Percentiles rank a stretch among this genome's conserved stretches.
These are phyloP conservation scores for Cylindrotheca fusiformis DNA, from an alignment of 108 stramenopile species.

Conservation along the genomic window DNA sequence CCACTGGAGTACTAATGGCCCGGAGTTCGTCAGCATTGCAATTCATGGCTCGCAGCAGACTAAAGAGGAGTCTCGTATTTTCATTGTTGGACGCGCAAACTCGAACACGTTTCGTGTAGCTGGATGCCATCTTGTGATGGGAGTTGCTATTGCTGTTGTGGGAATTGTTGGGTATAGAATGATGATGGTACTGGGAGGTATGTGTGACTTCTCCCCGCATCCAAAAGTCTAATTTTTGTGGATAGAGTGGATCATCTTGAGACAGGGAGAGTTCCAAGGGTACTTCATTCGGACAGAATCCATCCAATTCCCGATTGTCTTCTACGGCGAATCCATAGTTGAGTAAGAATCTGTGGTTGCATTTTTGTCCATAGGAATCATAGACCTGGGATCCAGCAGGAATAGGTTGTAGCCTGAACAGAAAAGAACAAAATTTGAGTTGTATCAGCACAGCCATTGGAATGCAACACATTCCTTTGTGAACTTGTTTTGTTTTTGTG, in stretches of 20 bases:
- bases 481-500: neutral
- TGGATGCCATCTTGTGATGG: neutral
- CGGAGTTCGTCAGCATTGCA: conserved; percentile 67
- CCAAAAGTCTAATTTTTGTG: conserved; percentile 86
- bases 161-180: neutral
- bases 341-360: conserved; percentile 98
- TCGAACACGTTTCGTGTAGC: conserved; percentile 72
- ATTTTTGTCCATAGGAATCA: conserved; percentile 99
- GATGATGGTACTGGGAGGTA: neutral
- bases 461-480: too few species aligned
- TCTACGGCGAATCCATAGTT: conserved; percentile 99
- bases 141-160: neutral
- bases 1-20: conserved; percentile 44
- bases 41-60: conserved; percentile 77
- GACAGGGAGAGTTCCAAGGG: conserved; percentile 72
- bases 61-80: conserved; percentile 83
- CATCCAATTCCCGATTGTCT: conserved; percentile 94
- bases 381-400: conserved; percentile 90
- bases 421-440: neutral
- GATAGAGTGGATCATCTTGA: conserved; percentile 57
- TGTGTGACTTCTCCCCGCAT: conserved; percentile 72
- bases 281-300: conserved; percentile 99
- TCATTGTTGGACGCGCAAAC: conserved; percentile 96
- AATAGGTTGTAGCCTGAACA: conserved; percentile 60
- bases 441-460: too few species aligned